Percentiles rank a stretch among this genome's conserved stretches.
Conservation (phyloP, 1,284 basidiomycete genomes). For the Wolfiporia cocos region DNA sequence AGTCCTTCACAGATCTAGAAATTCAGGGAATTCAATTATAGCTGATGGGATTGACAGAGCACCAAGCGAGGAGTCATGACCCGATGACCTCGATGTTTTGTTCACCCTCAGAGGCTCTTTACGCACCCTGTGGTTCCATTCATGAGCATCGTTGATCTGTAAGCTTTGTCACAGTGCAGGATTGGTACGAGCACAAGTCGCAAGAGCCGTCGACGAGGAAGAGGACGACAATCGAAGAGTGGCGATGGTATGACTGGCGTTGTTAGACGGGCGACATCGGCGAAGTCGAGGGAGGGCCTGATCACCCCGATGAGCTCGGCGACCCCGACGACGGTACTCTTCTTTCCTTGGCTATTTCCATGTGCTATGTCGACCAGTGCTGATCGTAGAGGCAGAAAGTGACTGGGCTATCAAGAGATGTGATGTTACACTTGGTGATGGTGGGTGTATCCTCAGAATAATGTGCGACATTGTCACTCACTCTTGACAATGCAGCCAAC, state of each 20-base stretch:
- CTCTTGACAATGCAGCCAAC: too few relatives aligned
- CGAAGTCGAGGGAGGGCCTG: conserved; percentile 1
- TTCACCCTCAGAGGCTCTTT: background rate
- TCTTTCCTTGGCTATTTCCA: background rate
- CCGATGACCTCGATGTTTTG: background rate
- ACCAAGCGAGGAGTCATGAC: background rate
- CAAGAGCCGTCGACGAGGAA: too few relatives aligned
- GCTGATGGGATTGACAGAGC: background rate
- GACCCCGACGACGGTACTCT: background rate
- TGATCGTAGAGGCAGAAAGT: too few relatives aligned
- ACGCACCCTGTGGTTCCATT: background rate
- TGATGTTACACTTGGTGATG: too few relatives aligned
- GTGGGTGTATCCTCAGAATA: too few relatives aligned
- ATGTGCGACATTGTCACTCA: too few relatives aligned
- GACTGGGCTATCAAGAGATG: too few relatives aligned
- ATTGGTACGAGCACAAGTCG: too few relatives aligned
- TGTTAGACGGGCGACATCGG: background rate
- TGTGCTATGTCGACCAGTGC: background rate
- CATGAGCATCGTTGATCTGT: background rate
- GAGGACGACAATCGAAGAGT: background rate
- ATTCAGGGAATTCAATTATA: background rate
- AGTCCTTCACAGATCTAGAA: conserved; percentile 1
- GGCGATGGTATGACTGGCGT: background rate
- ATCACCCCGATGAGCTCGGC: conserved; percentile 2
- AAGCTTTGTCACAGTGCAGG: background rate